A percentile compares a stretch with the other conserved stretches of the same genome.
phyloP scores from a whole-genome alignment of 495 filamentous ascomycete genomes.

The Stereocaulon alpinum region DNA sequence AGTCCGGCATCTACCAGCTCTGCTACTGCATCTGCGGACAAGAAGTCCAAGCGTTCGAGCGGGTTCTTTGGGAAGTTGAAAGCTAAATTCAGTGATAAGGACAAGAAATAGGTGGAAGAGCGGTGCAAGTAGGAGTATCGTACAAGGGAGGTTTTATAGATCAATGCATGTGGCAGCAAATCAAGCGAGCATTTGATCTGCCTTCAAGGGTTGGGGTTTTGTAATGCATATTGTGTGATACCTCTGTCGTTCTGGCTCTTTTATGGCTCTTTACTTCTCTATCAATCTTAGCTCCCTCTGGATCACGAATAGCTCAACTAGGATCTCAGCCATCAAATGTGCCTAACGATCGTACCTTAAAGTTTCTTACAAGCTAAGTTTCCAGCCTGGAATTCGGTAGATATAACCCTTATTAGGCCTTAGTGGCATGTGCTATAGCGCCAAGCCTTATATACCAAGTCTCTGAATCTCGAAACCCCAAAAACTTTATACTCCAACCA shows the following conservation, averaged over 20 bases:
- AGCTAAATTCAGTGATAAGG: constrained; percentile 26
- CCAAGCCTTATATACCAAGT: too few relatives aligned
- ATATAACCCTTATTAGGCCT: too few relatives aligned
- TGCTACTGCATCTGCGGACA: constrained; percentile 28
- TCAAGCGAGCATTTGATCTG: background rate
- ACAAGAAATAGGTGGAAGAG: constrained; percentile 15
- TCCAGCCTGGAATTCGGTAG: too few relatives aligned
- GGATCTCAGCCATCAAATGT: background rate
- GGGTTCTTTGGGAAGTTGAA: constrained; percentile 42
- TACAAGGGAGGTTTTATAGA: background rate
- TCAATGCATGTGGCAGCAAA: background rate
- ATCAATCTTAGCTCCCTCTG: background rate
- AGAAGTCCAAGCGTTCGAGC: constrained; percentile 39
- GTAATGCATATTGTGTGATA: constrained; percentile 13
- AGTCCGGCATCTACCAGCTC: constrained; percentile 19
- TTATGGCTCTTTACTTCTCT: background rate
- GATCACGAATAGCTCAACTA: background rate
- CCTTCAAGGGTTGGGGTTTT: background rate
- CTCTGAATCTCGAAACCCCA: too few relatives aligned
- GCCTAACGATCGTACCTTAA: too few relatives aligned
- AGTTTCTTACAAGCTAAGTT: too few relatives aligned
- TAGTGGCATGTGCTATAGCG: too few relatives aligned
- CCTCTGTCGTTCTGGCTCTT: constrained; percentile 3
- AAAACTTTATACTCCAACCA: background rate
- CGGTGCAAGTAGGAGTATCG: background rate